Base-by-base conservation (phyloP, 2,329 filamentous ascomycete genomes). In the Colletotrichum phormii region DNA sequence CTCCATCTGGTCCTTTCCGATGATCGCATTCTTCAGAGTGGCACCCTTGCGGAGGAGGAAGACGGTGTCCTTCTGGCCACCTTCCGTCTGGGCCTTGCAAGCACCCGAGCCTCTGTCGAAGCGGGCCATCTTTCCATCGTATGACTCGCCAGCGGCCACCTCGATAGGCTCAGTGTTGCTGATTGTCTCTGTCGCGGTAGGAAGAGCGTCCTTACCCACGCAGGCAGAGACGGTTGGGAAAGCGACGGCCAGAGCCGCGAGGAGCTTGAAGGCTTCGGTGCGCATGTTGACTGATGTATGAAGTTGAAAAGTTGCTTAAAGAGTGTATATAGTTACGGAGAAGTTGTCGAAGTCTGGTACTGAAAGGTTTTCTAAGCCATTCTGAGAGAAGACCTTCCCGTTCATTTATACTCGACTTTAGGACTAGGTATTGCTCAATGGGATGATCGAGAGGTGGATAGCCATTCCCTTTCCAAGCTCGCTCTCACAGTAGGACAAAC, bases 11-110 rank as follows among this genome's bases (percentile, higher is more conserved):
- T 77, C 75, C 53, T 80, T 78, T 71, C 85, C 85, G 26, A 87
- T 87, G 74, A 86, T 86, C 64, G 84, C 86, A 70, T 87, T 87
- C 70, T 79, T 82, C 55, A 87, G 80, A 0, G 83, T 84, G 9
- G 84, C 85, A 1, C 86, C 85, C 5, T 78, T 71, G 33, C 81
- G 78, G 4, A 86, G 80, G 64, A 84, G 78, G 75, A 86, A 86
- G 66, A 86, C 83, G 33, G 84, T 82, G 60, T 87, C 86, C 0
- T 79, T 72, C 74, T 84, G 79, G 57, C 81, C 80, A 62, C 85
- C 85, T 76, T 87, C 86, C 11, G 77, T 77, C 74, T 86, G 82
- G 12, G 78, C 82, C 24, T 77, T 81, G 80, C 86, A 87, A 61
- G 81, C 80, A 29, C 81, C 81, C 4, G 79, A 77, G n/a, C 83